phyloP scores from a whole-genome alignment of 441 rosid species.

The Pelargonium australe region DNA sequence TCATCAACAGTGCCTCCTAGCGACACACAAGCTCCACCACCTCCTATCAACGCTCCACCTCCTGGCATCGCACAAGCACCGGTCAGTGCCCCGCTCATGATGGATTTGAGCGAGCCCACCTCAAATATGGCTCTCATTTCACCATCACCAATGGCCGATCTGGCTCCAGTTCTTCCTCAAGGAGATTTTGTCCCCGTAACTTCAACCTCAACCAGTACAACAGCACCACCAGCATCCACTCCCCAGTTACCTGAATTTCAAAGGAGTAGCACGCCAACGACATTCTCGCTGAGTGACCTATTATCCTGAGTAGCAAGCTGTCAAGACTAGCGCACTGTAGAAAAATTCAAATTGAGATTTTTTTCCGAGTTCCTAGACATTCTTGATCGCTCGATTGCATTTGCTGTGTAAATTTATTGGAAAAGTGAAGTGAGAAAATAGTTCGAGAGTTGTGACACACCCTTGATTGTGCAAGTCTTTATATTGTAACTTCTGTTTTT shows the following conservation, averaged over 20 bases:
- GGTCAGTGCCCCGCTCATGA: not conserved
- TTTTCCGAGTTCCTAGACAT: too few relatives aligned
- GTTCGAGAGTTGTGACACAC: too few relatives aligned
- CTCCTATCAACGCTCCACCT: not conserved
- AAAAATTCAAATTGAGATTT: not conserved
- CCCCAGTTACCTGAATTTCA: conserved; percentile 26
- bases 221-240: conserved; percentile 22
- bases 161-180: conserved; percentile 20
- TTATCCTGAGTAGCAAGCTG: conserved; percentile 10
- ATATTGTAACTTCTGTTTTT: too few relatives aligned
- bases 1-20: too few relatives aligned
- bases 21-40: too few relatives aligned
- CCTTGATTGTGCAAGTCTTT: too few relatives aligned
- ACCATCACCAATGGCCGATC: conserved; percentile 26
- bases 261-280: conserved; percentile 19
- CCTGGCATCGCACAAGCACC: not conserved
- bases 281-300: conserved; percentile 15
- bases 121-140: not conserved
- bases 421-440: too few relatives aligned
- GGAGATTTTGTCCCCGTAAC: not conserved
- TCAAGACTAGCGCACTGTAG: not conserved
- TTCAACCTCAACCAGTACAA: conserved; percentile 24
- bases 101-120: not conserved
- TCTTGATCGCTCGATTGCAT: too few relatives aligned
- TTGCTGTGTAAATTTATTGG: too few relatives aligned